Percentiles rank a stretch among this genome's conserved stretches.
phyloP scores from a whole-genome alignment of 495 filamentous ascomycete genomes.

The Penicillium egyptiacum region DNA sequence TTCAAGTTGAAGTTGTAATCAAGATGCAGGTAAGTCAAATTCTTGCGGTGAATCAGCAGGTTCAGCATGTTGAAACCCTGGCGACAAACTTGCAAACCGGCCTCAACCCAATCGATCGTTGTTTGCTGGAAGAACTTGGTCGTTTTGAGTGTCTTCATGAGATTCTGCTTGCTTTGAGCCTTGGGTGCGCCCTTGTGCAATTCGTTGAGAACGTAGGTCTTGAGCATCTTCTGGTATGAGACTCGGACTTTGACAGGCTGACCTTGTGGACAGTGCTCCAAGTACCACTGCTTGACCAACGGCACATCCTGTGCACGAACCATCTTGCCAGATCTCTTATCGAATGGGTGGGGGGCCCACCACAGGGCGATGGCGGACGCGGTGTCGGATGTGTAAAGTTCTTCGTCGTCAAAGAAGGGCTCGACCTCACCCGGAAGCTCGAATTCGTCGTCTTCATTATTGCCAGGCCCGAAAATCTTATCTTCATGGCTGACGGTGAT shows the following conservation, averaged over 20 bases:
- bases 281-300: conserved; percentile 97
- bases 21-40: conserved; percentile 95
- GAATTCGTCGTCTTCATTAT: conserved; percentile 86
- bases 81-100: conserved; percentile 94
- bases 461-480: conserved; percentile 84
- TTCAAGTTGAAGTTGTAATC: conserved; percentile 99
- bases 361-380: conserved; percentile 90
- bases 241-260: conserved; percentile 97
- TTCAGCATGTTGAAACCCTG: conserved; percentile 99
- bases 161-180: conserved; percentile 89
- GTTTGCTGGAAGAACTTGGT: conserved; percentile 99
- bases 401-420: conserved; percentile 88
- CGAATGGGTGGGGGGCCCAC: conserved; percentile 98
- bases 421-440: conserved; percentile 76
- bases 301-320: conserved; percentile 96
- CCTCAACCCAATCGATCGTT: conserved; percentile 99
- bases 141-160: conserved; percentile 83
- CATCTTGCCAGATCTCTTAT: conserved; percentile 96
- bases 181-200: conserved; percentile 93
- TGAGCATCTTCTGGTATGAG: conserved; percentile 98
- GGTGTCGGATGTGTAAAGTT: conserved; percentile 86
- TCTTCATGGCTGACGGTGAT: conserved; percentile 91
- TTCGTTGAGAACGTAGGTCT: conserved; percentile 95
- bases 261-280: conserved; percentile 89
- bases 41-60: conserved; percentile 96